Percentiles rank a stretch among this genome's conserved stretches.
Evolutionary conservation across 1,284 basidiomycete species (phyloP).

Genomic region (Boletus smithii): DNA sequence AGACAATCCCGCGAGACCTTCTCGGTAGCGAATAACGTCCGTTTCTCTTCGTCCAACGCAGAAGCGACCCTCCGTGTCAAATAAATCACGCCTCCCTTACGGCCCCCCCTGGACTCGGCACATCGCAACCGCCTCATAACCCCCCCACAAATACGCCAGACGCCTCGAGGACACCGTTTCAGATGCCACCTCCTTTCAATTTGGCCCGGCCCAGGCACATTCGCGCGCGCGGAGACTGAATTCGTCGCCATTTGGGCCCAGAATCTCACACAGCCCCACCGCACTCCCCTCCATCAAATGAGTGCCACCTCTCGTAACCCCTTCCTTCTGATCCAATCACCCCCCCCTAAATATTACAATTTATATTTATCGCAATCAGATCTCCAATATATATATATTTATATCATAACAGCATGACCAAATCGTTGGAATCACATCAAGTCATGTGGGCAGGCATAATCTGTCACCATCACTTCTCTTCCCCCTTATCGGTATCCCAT

Average conservation of each 20-base stretch:
- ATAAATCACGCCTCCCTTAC: slow-evolving; percentile 12
- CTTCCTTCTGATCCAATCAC: slow-evolving; percentile 6
- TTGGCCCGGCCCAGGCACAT: slow-evolving; percentile 26
- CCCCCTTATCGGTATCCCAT: slow-evolving; percentile 16
- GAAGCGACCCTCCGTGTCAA: slow-evolving; percentile 19
- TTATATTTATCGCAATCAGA: background rate
- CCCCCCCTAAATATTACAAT: slow-evolving; percentile 7
- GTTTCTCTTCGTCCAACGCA: slow-evolving; percentile 15
- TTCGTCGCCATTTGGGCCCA: slow-evolving; percentile 19
- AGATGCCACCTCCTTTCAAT: slow-evolving; percentile 28
- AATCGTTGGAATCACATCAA: slow-evolving; percentile 24
- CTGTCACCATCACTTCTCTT: slow-evolving; percentile 25
- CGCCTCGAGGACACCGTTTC: slow-evolving; percentile 31
- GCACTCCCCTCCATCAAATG: slow-evolving; percentile 8
- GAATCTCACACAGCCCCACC: slow-evolving; percentile 26
- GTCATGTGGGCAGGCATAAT: slow-evolving; percentile 34
- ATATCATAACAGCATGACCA: background rate
- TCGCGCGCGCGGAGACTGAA: slow-evolving; percentile 26
- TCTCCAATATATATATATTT: no score
- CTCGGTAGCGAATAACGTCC: slow-evolving; percentile 40
- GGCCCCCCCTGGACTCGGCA: no score
- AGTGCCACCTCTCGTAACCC: slow-evolving; percentile 17
- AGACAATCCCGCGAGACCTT: slow-evolving; percentile 30
- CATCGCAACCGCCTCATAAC: slow-evolving; percentile 27
- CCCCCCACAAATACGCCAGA: background rate